A percentile compares a stretch with the other conserved stretches of the same genome.
Evolutionary conservation across 495 filamentous ascomycete species (phyloP).

Genomic region (Hypoxylon rickii): DNA sequence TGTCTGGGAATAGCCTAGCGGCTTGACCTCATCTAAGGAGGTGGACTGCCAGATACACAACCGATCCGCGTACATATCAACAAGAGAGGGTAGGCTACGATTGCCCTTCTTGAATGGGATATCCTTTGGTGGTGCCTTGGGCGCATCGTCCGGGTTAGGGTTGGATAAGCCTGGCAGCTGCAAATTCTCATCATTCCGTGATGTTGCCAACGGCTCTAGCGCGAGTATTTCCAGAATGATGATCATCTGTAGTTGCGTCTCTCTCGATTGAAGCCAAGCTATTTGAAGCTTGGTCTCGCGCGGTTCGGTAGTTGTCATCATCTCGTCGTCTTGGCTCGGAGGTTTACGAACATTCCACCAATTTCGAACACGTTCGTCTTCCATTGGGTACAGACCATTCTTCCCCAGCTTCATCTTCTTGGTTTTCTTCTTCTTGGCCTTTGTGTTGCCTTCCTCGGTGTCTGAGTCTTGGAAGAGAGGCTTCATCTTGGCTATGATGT

Average conservation of each 20-base stretch:
- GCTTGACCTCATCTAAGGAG: constrained; percentile 57
- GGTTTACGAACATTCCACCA: constrained; percentile 74
- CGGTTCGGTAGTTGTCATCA: constrained; percentile 40
- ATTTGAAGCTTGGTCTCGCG: constrained; percentile 62
- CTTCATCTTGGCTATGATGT: constrained; percentile 66
- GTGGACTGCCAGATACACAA: constrained; percentile 97
- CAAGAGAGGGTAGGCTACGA: constrained; percentile 56
- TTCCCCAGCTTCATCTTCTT: constrained; percentile 76
- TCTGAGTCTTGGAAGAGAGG: constrained; percentile 63
- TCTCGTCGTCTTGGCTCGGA: constrained; percentile 37
- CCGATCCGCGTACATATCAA: constrained; percentile 87
- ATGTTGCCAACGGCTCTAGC: constrained; percentile 59
- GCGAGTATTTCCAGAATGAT: constrained; percentile 86
- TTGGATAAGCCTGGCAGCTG: constrained; percentile 47
- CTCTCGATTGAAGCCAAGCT: constrained; percentile 68
- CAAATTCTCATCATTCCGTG: constrained; percentile 42
- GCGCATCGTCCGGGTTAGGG: constrained; percentile 16
- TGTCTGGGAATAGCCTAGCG: constrained; percentile 54
- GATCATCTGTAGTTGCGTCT: constrained; percentile 90
- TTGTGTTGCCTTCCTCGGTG: constrained; percentile 45
- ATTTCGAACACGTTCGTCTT: constrained; percentile 71
- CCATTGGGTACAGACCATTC: constrained; percentile 75
- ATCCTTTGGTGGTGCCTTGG: constrained; percentile 24
- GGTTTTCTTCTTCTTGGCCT: constrained; percentile 61
- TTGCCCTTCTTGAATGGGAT: constrained; percentile 43